Evolutionary conservation across 495 filamentous ascomycete genomes (phyloP).

Genomic region (Podospora didyma): DNA sequence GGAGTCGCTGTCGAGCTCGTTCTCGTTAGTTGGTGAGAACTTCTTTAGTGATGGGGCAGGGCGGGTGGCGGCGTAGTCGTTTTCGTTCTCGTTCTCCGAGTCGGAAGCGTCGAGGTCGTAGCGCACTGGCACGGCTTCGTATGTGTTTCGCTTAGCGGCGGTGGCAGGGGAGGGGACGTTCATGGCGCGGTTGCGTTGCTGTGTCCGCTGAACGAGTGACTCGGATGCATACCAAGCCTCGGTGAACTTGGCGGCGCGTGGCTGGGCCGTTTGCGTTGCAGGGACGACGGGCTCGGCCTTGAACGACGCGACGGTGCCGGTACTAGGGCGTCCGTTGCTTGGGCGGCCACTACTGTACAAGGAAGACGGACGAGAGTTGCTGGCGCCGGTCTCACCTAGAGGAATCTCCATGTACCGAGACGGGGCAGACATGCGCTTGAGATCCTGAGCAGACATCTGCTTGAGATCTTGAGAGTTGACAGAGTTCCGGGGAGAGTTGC

Average conservation of each 20-base stretch:
- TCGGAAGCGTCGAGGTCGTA: conserved; percentile 33
- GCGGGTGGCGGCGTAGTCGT: conserved; percentile 13
- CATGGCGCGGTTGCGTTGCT: conserved; percentile 36
- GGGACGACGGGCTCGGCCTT: conserved; percentile 13
- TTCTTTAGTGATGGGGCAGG: no score
- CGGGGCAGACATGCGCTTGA: conserved; percentile 39
- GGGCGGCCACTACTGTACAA: conserved; percentile 16
- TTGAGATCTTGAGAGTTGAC: conserved; percentile 35
- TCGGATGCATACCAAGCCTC: conserved; percentile 56
- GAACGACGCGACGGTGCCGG: conserved; percentile 21
- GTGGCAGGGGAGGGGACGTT: conserved; percentile 35
- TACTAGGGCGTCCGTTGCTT: conserved; percentile 28
- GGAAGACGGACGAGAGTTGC: conserved; percentile 22
- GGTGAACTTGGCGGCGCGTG: conserved; percentile 58
- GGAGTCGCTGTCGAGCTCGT: conserved; percentile 13
- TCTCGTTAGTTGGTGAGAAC: conserved; percentile 21
- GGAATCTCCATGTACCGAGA: conserved; percentile 35
- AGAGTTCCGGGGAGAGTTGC: conserved; percentile 45
- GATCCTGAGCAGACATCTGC: conserved; percentile 37
- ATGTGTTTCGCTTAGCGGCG: conserved; percentile 33
- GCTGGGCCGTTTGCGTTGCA: conserved; percentile 33
- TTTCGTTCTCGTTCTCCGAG: conserved; percentile 33
- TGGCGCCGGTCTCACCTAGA: conserved; percentile 30
- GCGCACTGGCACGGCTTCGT: conserved; percentile 44
- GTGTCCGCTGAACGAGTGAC: conserved; percentile 49